Conservation (phyloP, 106 monocot genomes). For the Phalaenopsis aphrodite region DNA sequence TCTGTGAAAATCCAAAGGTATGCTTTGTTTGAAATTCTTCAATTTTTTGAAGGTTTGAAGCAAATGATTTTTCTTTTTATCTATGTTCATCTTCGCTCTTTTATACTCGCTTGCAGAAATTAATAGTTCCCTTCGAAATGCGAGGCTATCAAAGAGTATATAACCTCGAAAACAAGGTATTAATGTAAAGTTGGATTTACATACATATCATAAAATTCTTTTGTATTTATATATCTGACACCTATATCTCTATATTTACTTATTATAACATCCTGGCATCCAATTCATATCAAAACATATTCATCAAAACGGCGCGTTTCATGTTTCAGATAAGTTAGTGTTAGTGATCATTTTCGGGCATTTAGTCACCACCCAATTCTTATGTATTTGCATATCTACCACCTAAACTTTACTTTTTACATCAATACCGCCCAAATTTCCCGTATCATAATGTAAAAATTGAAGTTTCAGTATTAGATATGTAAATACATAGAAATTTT, state of each 20-base stretch:
- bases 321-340: no score
- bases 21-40: neutral
- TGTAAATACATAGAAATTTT: no score
- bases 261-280: no score
- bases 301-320: no score
- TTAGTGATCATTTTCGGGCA: no score
- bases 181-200: neutral
- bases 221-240: neutral
- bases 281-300: no score
- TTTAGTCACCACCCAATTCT: no score
- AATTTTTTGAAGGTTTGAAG: neutral
- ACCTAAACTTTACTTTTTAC: no score
- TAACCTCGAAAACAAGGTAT: slow-evolving; percentile 57
- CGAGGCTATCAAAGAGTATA: slow-evolving; percentile 81
- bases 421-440: no score
- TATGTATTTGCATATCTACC: no score
- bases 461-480: no score
- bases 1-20: slow-evolving; percentile 90
- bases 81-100: neutral
- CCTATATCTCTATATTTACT: neutral
- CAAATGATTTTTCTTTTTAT: neutral
- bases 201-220: neutral
- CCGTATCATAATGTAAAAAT: no score
- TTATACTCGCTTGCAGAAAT: slow-evolving; percentile 39
- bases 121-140: slow-evolving; percentile 87